These are phyloP conservation scores for Periconia sp. DNA, from an alignment of 2,329 filamentous ascomycete genomes.

Conservation along the genomic window DNA sequence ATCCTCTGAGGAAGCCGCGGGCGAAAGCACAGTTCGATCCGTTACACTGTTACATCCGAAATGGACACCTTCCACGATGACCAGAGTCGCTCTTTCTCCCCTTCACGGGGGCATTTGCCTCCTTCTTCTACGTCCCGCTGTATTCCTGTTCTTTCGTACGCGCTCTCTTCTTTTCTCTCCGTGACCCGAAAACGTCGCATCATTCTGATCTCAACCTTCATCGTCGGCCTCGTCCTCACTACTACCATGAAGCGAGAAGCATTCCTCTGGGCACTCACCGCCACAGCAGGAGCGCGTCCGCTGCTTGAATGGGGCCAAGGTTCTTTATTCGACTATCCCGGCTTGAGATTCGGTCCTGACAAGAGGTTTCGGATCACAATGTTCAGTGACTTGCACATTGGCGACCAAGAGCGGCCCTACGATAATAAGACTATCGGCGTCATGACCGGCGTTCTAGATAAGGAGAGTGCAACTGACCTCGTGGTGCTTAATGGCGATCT, in stretches of 20 bases:
- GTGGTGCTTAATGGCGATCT: constrained; percentile 76
- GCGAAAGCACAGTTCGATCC: too few relatives aligned
- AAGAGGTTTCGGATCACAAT: constrained; percentile 60
- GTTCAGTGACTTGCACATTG: constrained; percentile 75
- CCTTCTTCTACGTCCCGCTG: neutral
- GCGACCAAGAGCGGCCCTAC: constrained; percentile 52
- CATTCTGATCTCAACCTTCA: constrained; percentile 14
- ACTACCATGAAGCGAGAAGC: constrained; percentile 24
- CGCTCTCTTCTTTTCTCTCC: constrained; percentile 8
- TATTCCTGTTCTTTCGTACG: constrained; percentile 6
- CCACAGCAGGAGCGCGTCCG: constrained; percentile 4
- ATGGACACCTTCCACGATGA: constrained; percentile 2
- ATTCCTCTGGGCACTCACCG: constrained; percentile 6
- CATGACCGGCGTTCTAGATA: constrained; percentile 63
- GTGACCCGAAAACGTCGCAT: constrained; percentile 5
- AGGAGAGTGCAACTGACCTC: constrained; percentile 60
- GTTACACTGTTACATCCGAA: too few relatives aligned
- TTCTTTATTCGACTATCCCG: constrained; percentile 22
- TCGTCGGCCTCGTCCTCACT: constrained; percentile 14
- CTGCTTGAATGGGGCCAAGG: constrained; percentile 5
- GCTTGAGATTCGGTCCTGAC: constrained; percentile 34
- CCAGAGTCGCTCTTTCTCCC: neutral
- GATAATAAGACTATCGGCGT: constrained; percentile 65
- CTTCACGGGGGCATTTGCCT: neutral
- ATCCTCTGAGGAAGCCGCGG: too few relatives aligned